phyloP scores from a whole-genome alignment of 306 rosid genomes.

The Crotalaria pallida region DNA sequence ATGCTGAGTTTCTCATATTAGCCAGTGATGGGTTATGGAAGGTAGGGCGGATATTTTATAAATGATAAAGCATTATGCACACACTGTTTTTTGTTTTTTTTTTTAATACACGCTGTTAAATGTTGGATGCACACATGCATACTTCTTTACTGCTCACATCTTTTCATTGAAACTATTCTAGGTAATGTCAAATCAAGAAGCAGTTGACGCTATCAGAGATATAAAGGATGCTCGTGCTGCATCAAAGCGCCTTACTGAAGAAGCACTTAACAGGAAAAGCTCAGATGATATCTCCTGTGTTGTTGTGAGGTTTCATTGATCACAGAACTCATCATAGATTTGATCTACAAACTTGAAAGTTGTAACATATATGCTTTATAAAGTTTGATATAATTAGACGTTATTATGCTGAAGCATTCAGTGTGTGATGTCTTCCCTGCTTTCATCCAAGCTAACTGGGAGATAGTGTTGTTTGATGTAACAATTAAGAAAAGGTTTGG shows the following conservation, averaged over 20 bases:
- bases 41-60: conserved; percentile 56
- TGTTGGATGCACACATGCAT: neutral
- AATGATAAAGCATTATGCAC: neutral
- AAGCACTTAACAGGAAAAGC: conserved; percentile 77
- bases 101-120: neutral
- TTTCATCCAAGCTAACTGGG: conserved; percentile 12
- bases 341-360: conserved; percentile 15
- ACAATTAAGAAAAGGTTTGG: neutral
- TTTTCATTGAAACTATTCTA: conserved; percentile 24
- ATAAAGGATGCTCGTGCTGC: conserved; percentile 84
- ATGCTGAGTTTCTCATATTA: conserved; percentile 65
- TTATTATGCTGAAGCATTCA: neutral
- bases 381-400: conserved; percentile 3
- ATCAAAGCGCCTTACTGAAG: conserved; percentile 77
- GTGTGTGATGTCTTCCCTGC: neutral
- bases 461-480: conserved; percentile 14
- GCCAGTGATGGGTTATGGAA: conserved; percentile 99
- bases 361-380: conserved; percentile 11
- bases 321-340: neutral
- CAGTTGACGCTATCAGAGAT: conserved; percentile 55
- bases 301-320: conserved; percentile 66
- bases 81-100: neutral
- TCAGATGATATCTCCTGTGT: conserved; percentile 84
- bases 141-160: neutral
- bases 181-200: conserved; percentile 96